Conservation (phyloP, 192 early-diverging fungal species). For the Coemansia sp. region DNA sequence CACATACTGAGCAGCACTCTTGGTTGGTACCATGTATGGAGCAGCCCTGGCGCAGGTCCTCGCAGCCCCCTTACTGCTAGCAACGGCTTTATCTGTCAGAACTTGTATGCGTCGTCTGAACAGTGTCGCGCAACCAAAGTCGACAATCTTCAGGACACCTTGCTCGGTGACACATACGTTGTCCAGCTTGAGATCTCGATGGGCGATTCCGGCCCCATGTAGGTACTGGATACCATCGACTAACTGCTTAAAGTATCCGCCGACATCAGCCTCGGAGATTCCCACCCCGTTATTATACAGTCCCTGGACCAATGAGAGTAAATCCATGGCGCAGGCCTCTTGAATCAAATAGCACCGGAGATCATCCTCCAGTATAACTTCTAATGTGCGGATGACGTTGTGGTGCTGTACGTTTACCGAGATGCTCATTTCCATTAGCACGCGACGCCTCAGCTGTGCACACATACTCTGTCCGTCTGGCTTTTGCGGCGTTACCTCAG, state of each 20-base stretch:
- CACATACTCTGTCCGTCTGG: background rate
- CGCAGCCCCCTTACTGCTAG: conserved; percentile 2
- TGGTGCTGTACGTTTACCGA: conserved; percentile 62
- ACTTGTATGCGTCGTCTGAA: conserved; percentile 36
- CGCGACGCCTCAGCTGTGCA: conserved; percentile 23
- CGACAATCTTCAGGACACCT: conserved; percentile 78
- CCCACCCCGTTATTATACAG: background rate
- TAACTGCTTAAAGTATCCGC: conserved; percentile 83
- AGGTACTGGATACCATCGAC: conserved; percentile 77
- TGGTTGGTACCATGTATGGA: conserved; percentile 23
- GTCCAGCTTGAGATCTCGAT: conserved; percentile 93
- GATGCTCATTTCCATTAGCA: conserved; percentile 50
- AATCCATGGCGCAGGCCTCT: conserved; percentile 87
- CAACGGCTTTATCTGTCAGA: background rate
- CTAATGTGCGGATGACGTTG: conserved; percentile 72
- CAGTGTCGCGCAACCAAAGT: conserved; percentile 74
- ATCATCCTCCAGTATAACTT: conserved; percentile 67
- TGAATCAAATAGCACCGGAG: conserved; percentile 70
- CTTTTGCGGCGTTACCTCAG: background rate
- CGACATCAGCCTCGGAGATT: conserved; percentile 62
- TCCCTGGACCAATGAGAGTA: conserved; percentile 74
- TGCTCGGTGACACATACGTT: conserved; percentile 79
- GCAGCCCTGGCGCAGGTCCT: conserved; percentile 20
- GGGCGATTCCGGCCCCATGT: conserved; percentile 76
- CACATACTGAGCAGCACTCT: conserved; percentile 21